Conservation (phyloP, 768 basidiomycete genomes). For the Mycena filopes region DNA sequence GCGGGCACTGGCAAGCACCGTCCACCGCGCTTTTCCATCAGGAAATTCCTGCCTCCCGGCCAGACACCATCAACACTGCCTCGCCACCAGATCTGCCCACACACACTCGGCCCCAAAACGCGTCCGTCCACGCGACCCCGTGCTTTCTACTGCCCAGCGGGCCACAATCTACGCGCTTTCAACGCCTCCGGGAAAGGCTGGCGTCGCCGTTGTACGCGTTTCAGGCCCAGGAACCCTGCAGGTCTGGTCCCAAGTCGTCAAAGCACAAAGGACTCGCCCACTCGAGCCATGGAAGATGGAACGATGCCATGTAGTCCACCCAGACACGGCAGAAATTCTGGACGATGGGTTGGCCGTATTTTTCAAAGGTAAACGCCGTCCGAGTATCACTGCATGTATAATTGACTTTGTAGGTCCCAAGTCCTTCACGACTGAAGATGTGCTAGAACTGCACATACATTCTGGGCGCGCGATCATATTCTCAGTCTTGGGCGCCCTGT, state of each 20-base stretch:
- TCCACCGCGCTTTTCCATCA: constrained; percentile 27
- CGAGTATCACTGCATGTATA: not conserved
- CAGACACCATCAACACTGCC: constrained; percentile 34
- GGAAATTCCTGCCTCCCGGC: constrained; percentile 25
- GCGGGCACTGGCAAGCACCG: constrained; percentile 14
- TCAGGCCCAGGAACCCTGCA: constrained; percentile 78
- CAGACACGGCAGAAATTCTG: constrained; percentile 65
- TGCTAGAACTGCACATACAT: constrained; percentile 87
- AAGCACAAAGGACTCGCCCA: constrained; percentile 32
- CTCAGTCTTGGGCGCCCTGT: constrained; percentile 73
- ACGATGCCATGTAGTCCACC: constrained; percentile 75
- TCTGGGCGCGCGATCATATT: constrained; percentile 85
- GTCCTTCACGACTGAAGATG: constrained; percentile 87
- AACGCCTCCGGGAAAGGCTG: constrained; percentile 87
- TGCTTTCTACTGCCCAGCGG: constrained; percentile 63
- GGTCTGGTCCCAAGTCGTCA: constrained; percentile 73
- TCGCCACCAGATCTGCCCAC: constrained; percentile 28
- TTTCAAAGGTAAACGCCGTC: constrained; percentile 67
- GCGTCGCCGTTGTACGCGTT: constrained; percentile 83
- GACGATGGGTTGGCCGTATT: constrained; percentile 87
- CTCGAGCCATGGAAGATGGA: constrained; percentile 77
- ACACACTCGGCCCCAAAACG: constrained; percentile 1
- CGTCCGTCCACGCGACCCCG: constrained; percentile 15
- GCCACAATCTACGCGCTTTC: constrained; percentile 89
- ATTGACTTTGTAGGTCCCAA: constrained; percentile 62